Evolutionary conservation across 768 basidiomycete species (phyloP), one percentile per base, ranked within the genome.

Genomic region (Hydnomerulius pinastri): DNA sequence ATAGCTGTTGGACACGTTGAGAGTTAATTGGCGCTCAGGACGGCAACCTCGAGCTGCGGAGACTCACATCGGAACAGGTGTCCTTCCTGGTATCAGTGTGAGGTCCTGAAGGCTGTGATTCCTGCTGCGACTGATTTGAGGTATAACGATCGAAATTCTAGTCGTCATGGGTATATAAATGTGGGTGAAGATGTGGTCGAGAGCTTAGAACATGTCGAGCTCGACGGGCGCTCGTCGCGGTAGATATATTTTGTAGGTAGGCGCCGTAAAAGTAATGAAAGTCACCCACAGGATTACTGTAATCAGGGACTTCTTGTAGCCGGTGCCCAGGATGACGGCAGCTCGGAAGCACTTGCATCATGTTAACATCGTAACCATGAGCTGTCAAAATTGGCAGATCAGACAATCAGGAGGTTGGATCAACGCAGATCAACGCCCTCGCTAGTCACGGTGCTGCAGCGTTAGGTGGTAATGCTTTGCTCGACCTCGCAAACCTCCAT

Each of bases 11-110:
- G 37, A 7, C 25, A 39, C n/a, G 38, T 3, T 30, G 41, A 41
- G 18, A n/a, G 32, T 17, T 10, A 51, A 32, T 38, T 15, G 23
- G 23, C 29, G 13, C 7, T 21, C 24, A 33, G 2, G 12, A 2
- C 25, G 23, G 12, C 46, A 36, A 24, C 21, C 10, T 8, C 20
- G 9, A n/a, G n/a, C 12, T 15, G 15, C 4, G 21, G 11, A 12
- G 28, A 55, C 63, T 50, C 32, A 64, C 63, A 63, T 51, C 17
- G 63, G 63, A 12, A 58, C 39, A 2, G 63, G 63, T 4, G 63
- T 60, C 12, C 51, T 60, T 9, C 12, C 41, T 0, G 57, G 46
- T 11, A 55, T 6, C n/a, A n/a, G n/a, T n/a, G 35, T 21, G 18
- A 13, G 18, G 29, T 50, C 45, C 43, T 43, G 46, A 9, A 24